Evolutionary conservation across 257 asterid genomes (phyloP).

Genomic region (Eucommia ulmoides): DNA sequence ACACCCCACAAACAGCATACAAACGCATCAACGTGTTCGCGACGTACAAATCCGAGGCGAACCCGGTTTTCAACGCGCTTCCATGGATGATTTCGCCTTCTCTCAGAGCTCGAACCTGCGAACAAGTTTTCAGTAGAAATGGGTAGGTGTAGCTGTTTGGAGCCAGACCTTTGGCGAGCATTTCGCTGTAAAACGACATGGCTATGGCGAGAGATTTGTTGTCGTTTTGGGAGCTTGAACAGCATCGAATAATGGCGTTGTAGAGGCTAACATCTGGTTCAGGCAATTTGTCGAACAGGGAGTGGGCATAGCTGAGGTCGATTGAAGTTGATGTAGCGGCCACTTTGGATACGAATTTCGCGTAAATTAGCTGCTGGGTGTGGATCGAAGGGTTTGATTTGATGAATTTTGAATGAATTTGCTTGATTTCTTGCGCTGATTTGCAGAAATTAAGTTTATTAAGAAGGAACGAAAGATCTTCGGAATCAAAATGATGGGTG

Average conservation of each 20-base stretch:
- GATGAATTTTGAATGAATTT: constrained; percentile 15
- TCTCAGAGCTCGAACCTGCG: constrained; percentile 15
- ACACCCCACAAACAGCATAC: constrained; percentile 22
- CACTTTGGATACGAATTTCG: constrained; percentile 18
- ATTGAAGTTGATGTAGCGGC: constrained; percentile 12
- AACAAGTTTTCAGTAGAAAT: constrained; percentile 28
- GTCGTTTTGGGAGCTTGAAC: constrained; percentile 7
- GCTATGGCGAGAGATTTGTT: constrained; percentile 3
- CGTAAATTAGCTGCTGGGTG: constrained; percentile 20
- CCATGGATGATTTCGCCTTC: constrained; percentile 23
- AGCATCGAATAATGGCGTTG: constrained; percentile 15
- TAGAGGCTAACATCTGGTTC: constrained; percentile 11
- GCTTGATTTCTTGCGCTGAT: too few species aligned
- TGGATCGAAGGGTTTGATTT: constrained; percentile 19
- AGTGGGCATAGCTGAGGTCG: constrained; percentile 19
- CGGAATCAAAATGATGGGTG: too few species aligned
- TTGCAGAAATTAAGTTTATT: too few species aligned
- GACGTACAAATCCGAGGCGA: constrained; percentile 23
- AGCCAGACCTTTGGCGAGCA: constrained; percentile 19
- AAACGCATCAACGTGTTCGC: constrained; percentile 24
- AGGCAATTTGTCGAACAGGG: constrained; percentile 16
- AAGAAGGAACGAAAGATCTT: too few species aligned
- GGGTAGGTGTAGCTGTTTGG: constrained; percentile 30
- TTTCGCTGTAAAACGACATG: constrained; percentile 12
- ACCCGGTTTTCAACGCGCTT: constrained; percentile 24